Base-by-base conservation (phyloP, 495 filamentous ascomycete species). In the Neurospora sp. region DNA sequence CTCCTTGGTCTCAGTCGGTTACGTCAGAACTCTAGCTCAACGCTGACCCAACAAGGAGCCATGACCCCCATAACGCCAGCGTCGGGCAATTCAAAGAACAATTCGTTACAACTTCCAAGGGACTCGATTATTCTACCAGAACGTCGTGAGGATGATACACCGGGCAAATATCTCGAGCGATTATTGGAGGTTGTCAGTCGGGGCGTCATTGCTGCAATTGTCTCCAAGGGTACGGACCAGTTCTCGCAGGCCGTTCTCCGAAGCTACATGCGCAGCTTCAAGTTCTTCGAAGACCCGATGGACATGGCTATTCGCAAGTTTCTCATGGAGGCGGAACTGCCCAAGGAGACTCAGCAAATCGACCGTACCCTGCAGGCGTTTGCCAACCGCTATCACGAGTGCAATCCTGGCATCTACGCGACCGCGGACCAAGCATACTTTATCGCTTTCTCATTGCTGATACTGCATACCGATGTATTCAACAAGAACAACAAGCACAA, bases 401-500 rank as follows among this genome's bases (percentile, higher is more conserved):
- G 96, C 82, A 99, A 99, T 77, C 94, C 96, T 2, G 95, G 94
- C 7, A 95, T 99, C 69, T 99, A 97, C 80, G 89, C 91, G 27
- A 89, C 89, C 42, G 88, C 94, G n/a, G 96, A 98, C 75, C 93
- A 98, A 82, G 94, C 96, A 48, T 97, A 98, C 81, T 97, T 98
- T 78, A 94, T 98, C 75, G 93, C 96, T 18, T 99, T 98, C 77
- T 98, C 96, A 2, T 90, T 98, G 53, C 84, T 99, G 48, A 97
- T 99, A 74, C 85, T 99, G 20, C 96, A 99, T 76, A 98, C 96
- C 0, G 96, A 99, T 79, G 93, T 96, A 12, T 98, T 98, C 88
- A 99, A 99, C 85, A 97, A 95, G 80, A 98, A 98, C 85, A 98
- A 98, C 81, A 98, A 97, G 82, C 89, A 94, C 77, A 99, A 98